A percentile compares a stretch with the other conserved stretches of the same genome.
Conservation (phyloP, 2,329 filamentous ascomycete genomes). For the Leptographium lundbergii region DNA sequence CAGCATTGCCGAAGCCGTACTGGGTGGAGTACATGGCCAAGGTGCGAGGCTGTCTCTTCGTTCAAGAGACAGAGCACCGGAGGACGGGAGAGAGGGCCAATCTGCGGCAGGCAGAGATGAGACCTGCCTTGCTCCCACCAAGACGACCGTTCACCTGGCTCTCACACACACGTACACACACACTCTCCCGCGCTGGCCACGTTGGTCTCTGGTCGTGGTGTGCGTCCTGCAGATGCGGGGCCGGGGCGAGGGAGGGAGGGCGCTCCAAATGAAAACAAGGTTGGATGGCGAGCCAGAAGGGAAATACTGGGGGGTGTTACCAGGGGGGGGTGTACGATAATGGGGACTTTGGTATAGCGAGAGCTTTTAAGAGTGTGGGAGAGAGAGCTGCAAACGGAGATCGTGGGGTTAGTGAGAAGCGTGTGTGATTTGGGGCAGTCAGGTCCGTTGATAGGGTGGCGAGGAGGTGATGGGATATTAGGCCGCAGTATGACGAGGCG, state of each 20-base stretch:
- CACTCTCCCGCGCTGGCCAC: not conserved
- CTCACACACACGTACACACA: not conserved
- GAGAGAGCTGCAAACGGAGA: not conserved
- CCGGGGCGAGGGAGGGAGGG: not conserved
- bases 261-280: not conserved
- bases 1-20: constrained; percentile 42
- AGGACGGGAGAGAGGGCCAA: not conserved
- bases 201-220: not conserved
- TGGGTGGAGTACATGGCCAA: constrained; percentile 38
- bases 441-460: not conserved
- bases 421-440: not conserved
- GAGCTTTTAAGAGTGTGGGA: not conserved
- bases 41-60: not conserved
- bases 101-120: not conserved
- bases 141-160: not conserved
- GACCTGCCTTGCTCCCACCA: not conserved
- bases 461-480: not conserved
- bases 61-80: no score
- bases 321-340: not conserved
- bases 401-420: not conserved
- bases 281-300: not conserved
- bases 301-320: not conserved
- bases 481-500: not conserved
- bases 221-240: constrained; percentile 1
- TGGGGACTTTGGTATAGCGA: not conserved